Percentiles rank a stretch among this genome's conserved stretches.
phyloP scores from a whole-genome alignment of 176 grass and related monocot species.

The Zea mays region Zm-B73-REFERENCE-NAM-5.0 NC_050097.1:171738501-171739000 shows the following conservation, averaged over 20 bases:
- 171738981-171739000: constrained; percentile 42
- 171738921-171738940: constrained; percentile 54
- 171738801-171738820: constrained; percentile 79
- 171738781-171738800: constrained; percentile 72
- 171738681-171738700: too few relatives aligned
- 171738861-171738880: constrained; percentile 66
- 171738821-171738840: constrained; percentile 14
- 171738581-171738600: constrained; percentile 1
- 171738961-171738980: constrained; percentile 59
- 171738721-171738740: constrained; percentile 74
- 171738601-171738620: neutral
- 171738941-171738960: constrained; percentile 64
- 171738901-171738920: too few relatives aligned
- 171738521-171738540: neutral
- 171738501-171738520: neutral
- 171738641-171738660: too few relatives aligned
- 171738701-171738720: constrained; percentile 57
- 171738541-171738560: neutral
- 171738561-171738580: neutral
- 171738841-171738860: constrained; percentile 47
- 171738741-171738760: constrained; percentile 44
- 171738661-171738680: too few relatives aligned
- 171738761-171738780: constrained; percentile 62
- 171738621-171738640: too few relatives aligned
- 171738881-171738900: too few relatives aligned